Percentiles rank a stretch among this genome's conserved stretches.
These are phyloP conservation scores for Tetrahymena borealis DNA, from an alignment of 73 alveolate species.

Conservation along the genomic window DNA sequence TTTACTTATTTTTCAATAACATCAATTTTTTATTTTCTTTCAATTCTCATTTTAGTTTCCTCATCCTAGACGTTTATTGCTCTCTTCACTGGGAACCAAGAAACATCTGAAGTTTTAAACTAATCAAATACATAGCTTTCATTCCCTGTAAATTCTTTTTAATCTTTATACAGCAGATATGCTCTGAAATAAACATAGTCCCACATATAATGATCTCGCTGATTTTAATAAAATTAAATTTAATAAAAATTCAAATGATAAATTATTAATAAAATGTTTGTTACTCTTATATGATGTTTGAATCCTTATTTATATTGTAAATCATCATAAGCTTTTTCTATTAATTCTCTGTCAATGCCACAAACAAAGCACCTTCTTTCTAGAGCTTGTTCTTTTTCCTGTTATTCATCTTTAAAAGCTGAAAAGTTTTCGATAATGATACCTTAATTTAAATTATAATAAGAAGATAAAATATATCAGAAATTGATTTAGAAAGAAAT, in stretches of 20 bases:
- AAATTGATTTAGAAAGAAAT: neutral
- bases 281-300: neutral
- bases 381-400: conserved; percentile 74
- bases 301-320: neutral
- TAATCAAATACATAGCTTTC: conserved; percentile 29
- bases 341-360: conserved; percentile 83
- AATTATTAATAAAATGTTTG: neutral
- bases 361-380: conserved; percentile 88
- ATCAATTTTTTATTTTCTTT: neutral
- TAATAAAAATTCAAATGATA: neutral
- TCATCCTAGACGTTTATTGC: neutral
- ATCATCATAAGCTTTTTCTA: conserved; percentile 69
- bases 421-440: conserved; percentile 93
- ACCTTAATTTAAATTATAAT: conserved; percentile 54
- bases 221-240: neutral
- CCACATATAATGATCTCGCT: conserved; percentile 44
- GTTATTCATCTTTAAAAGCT: conserved; percentile 78
- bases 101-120: neutral
- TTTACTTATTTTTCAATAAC: neutral
- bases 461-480: neutral
- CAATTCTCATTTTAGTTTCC: neutral
- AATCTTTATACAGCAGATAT: conserved; percentile 13
- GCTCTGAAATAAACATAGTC: conserved; percentile 35
- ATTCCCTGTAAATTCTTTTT: conserved; percentile 34
- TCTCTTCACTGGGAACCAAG: neutral